Percentiles rank a stretch among this genome's conserved stretches.
Conservation (phyloP, 805 yeast species). For the Yamadazyma olivae region DNA sequence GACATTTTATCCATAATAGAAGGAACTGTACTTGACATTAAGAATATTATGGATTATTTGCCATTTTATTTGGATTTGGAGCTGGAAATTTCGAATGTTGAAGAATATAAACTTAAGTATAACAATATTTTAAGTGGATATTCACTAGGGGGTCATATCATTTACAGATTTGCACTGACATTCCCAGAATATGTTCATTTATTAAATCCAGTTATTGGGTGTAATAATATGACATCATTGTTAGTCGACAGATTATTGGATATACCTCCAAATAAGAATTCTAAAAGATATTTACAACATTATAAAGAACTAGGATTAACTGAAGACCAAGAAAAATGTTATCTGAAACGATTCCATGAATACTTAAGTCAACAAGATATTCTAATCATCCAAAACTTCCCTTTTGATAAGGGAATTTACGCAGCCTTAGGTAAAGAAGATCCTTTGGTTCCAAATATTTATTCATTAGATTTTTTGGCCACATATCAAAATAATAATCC, state of each 20-base stretch:
- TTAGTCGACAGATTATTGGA: conserved; percentile 39
- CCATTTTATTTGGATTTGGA: conserved; percentile 40
- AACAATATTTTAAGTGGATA: conserved; percentile 45
- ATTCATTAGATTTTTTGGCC: conserved; percentile 30
- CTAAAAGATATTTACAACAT: conserved; percentile 11
- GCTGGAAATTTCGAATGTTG: not conserved
- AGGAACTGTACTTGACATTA: conserved; percentile 45
- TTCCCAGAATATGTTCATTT: conserved; percentile 36
- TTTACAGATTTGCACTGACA: conserved; percentile 41
- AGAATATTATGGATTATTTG: conserved; percentile 40
- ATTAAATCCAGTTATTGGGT: conserved; percentile 51
- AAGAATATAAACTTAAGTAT: conserved; percentile 19
- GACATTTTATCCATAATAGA: conserved; percentile 50
- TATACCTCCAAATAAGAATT: conserved; percentile 9
- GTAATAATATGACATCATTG: conserved; percentile 44
- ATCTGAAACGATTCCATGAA: conserved; percentile 34
- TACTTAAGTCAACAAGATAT: conserved; percentile 25
- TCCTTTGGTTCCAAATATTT: conserved; percentile 32
- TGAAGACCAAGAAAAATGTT: conserved; percentile 17
- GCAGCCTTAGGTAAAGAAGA: conserved; percentile 37
- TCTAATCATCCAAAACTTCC: conserved; percentile 31
- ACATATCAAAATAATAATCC: conserved; percentile 23
- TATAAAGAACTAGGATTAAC: conserved; percentile 33
- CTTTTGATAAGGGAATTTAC: conserved; percentile 27
- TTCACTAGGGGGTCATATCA: conserved; percentile 59